Percentiles rank a stretch among this genome's conserved stretches.
Evolutionary conservation across 768 basidiomycete genomes (phyloP).

Genomic region (Suillus placidus): DNA sequence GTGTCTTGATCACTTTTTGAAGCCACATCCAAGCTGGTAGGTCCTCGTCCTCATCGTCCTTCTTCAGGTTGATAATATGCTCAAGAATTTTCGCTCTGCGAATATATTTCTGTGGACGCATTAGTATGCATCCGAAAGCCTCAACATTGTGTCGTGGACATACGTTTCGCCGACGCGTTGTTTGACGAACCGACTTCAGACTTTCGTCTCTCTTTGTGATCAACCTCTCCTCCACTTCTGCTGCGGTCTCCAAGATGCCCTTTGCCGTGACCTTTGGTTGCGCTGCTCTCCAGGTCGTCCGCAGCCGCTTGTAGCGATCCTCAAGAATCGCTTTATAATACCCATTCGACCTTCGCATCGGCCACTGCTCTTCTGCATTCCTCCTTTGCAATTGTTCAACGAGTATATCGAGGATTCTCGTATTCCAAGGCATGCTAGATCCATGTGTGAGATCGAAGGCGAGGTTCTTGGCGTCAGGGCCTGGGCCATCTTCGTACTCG

Average conservation of each 20-base stretch:
- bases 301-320: slow-evolving; percentile 13
- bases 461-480: slow-evolving; percentile 9
- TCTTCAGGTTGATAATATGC: too few species aligned
- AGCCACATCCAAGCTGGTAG: too few species aligned
- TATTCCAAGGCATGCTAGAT: neutral
- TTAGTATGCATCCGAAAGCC: too few species aligned
- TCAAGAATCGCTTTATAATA: neutral
- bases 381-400: slow-evolving; percentile 7
- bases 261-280: slow-evolving; percentile 9
- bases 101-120: too few species aligned
- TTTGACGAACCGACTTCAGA: neutral
- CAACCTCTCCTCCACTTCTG: slow-evolving; percentile 7
- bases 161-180: neutral
- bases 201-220: neutral
- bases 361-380: slow-evolving; percentile 8
- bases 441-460: slow-evolving; percentile 12
- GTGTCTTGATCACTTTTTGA: too few species aligned
- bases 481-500: slow-evolving; percentile 12
- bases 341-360: neutral
- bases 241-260: slow-evolving; percentile 5
- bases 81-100: too few species aligned
- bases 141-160: neutral
- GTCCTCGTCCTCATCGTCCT: too few species aligned
- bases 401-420: neutral
- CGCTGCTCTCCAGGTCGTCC: slow-evolving; percentile 1